Base-by-base conservation (phyloP, 2,329 filamentous ascomycete genomes). In the Xylariaceae sp. region DNA sequence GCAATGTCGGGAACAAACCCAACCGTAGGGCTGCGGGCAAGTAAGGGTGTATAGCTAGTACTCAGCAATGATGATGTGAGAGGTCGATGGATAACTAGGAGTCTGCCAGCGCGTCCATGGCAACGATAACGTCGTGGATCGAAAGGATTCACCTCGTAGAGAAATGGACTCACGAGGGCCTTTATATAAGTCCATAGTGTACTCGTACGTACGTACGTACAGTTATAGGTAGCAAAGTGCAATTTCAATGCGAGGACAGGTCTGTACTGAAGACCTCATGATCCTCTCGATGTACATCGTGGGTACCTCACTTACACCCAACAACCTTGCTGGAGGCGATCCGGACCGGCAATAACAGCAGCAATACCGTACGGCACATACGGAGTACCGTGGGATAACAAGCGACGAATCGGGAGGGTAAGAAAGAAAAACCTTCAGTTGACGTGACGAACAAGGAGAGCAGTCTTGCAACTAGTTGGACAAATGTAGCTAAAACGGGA, bases 401-500 rank as follows among this genome's bases (percentile, higher is more conserved):
- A 26, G 41, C 5, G 21, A 43, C 6, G 39, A 41, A 16, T 15
- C 19, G 15, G 16, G 21, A 26, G 41, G 19, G n/a, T 12, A 43
- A 10, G 16, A 21, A 16, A 51, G 43, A 58, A 59, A 59, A 59
- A 48, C 44, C 52, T 59, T 59, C 41, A 44, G 26, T 58, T 34
- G 40, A 54, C 26, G 53, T 58, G 58, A 60, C 53, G 53, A 56
- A 55, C 50, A 50, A 52, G 56, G 56, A 61, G 58, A 55, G 60
- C 58, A 60, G 54, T 30, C 43, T 56, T 61, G 57, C 61, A 34
- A 10, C 32, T 34, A 34, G 32, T 34, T 34, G 32, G 6, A 13
- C 32, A 15, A 13, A 34, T 7, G 56, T 60, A 65, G 45, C 64
- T 60, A 21, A 46, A 66, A 65, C 40, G 48, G 63, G 63, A 50